Evolutionary conservation across 768 basidiomycete species (phyloP), one percentile per base, ranked within the genome.

Genomic region (Piloderma croceum): DNA sequence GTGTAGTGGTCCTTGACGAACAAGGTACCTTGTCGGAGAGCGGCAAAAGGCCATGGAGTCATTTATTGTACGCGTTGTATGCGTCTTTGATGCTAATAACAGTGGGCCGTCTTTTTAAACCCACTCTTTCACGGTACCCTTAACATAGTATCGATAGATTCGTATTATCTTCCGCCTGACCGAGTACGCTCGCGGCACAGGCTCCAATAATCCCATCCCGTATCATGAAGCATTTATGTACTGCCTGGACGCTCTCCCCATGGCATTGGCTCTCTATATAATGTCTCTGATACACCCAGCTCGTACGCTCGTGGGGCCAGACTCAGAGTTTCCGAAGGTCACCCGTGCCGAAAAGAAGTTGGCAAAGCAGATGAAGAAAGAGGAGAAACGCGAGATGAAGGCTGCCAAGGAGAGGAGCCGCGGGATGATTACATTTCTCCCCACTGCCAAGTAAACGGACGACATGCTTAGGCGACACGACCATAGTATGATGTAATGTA

Each of bases 151-250:
- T n/a, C n/a, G 15, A 12, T 31, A 20, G 38, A 36, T 51, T 34
- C 53, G 54, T 29, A 51, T 56, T 22, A 36, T 56, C 20, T 56
- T 42, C 40, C 54, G 54, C 22, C 50, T 56, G 23, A 42, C 52
- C 25, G 49, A 54, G 24, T 54, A 48, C 32, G 51, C 54, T 18
- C 36, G 42, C 27, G 54, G 54, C 24, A 17, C 51, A 17, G 37
- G 23, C 24, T 48, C 49, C 4, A n/a, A n/a, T n/a, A n/a, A n/a
- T n/a, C 29, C 44, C 1, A 39, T 54, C 23, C 47, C 51, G 7
- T 42, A 35, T 36, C 38, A 44, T 38, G 54, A 56, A 36, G 47
- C 41, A 17, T 51, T 41, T 3, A 50, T 51, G 37, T 56, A 56
- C 38, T 19, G 21, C 29, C 39, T 52, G 10, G 54, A 56, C n/a